phyloP scores from a whole-genome alignment of 1,284 basidiomycete species.

The Ceratobasidium sp. region DNA sequence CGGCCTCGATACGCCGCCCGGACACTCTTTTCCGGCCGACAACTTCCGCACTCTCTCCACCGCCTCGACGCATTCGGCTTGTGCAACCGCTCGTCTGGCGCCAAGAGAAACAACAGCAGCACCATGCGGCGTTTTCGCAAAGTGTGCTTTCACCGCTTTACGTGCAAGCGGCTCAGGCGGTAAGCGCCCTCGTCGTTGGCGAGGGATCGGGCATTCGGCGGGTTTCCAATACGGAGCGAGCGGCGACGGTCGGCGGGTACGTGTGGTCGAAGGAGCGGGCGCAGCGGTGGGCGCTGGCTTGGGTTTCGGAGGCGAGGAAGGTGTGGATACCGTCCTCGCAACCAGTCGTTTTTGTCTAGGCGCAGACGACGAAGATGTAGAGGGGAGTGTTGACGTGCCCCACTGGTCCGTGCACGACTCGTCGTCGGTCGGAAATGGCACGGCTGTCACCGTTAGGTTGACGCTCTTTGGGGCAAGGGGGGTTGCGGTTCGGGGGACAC shows the following conservation, averaged over 20 bases:
- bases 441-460: constrained; percentile 14
- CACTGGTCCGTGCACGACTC: constrained; percentile 11
- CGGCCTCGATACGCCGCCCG: background rate
- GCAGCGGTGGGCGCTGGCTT: background rate
- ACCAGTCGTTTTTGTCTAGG: constrained; percentile 1
- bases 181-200: background rate
- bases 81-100: constrained; percentile 14
- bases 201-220: background rate
- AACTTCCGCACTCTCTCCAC: constrained; percentile 12
- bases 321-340: background rate
- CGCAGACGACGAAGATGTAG: background rate
- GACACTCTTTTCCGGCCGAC: constrained; percentile 3
- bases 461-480: constrained; percentile 28
- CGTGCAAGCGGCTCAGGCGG: constrained; percentile 24
- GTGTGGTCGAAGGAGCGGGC: constrained; percentile 1
- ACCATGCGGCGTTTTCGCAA: constrained; percentile 17
- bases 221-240: constrained; percentile 22
- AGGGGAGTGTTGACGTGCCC: background rate
- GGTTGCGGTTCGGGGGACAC: background rate
- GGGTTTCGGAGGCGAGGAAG: background rate
- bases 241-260: constrained; percentile 5
- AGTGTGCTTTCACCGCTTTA: constrained; percentile 5
- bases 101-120: constrained; percentile 18
- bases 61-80: constrained; percentile 21
- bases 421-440: constrained; percentile 19